Evolutionary conservation across 2,329 filamentous ascomycete genomes (phyloP).

Genomic region (Aspergillus uvarum): DNA sequence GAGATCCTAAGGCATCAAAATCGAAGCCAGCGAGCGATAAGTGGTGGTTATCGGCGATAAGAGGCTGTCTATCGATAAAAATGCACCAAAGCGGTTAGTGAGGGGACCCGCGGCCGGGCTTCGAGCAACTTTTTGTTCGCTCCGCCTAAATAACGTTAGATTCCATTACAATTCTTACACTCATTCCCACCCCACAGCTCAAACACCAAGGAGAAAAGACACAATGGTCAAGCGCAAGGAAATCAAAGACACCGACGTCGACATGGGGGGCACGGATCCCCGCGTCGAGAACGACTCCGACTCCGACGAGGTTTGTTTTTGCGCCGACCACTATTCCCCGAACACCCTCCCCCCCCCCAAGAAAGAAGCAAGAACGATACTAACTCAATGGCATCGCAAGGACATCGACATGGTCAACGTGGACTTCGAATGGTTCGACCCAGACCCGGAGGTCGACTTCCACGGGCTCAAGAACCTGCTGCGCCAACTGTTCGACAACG

Average conservation of each 20-base stretch:
- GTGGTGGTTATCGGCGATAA: background rate
- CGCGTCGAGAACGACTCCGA: conserved; percentile 34
- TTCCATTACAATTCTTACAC: no score
- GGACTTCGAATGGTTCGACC: conserved; percentile 99
- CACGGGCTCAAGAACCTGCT: conserved; percentile 89
- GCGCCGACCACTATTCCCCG: background rate
- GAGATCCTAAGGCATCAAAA: background rate
- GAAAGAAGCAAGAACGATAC: background rate
- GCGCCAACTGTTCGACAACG: conserved; percentile 88
- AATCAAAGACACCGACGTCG: conserved; percentile 46
- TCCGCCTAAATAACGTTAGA: background rate
- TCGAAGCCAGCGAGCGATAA: background rate
- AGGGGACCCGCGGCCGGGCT: background rate
- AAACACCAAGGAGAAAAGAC: background rate
- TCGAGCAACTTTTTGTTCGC: background rate
- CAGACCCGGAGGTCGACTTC: conserved; percentile 84
- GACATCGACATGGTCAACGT: conserved; percentile 91
- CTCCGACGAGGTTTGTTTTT: conserved; percentile 41
- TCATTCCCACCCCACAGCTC: background rate
- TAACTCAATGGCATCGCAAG: conserved; percentile 30
- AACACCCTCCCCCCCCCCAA: background rate
- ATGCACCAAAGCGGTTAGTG: background rate
- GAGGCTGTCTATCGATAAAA: background rate
- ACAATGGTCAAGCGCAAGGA: conserved; percentile 55
- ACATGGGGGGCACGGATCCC: conserved; percentile 45